Percentiles rank a stretch among this genome's conserved stretches.
Evolutionary conservation across 495 filamentous ascomycete genomes (phyloP).

Genomic region (Tuber calosporum): DNA sequence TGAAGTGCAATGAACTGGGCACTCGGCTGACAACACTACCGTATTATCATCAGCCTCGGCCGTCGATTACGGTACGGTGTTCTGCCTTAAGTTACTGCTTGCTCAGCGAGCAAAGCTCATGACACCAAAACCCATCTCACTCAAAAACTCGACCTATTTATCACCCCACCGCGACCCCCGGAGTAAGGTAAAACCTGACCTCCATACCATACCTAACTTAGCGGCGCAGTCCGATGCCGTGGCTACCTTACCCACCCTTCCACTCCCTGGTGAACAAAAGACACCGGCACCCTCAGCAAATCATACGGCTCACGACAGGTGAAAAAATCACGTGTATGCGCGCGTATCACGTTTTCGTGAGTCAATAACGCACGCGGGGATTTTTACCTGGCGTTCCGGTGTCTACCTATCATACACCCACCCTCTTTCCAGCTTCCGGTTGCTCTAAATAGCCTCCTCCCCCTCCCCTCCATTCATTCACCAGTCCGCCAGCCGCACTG

Average conservation of each 20-base stretch:
- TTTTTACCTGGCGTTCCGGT: not conserved
- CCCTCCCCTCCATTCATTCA: not conserved
- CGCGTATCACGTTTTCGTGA: slow-evolving; percentile 1
- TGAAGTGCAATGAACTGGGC: not conserved
- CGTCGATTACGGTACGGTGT: not conserved
- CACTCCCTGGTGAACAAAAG: not conserved
- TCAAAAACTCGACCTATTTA: not conserved
- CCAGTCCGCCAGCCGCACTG: not conserved
- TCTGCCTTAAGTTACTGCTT: not conserved
- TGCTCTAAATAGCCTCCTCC: slow-evolving; percentile 3
- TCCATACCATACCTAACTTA: not conserved
- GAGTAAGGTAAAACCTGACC: not conserved
- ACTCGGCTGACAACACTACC: not conserved
- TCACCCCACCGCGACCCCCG: not conserved
- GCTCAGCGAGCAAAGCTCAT: not conserved
- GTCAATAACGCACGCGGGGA: not conserved
- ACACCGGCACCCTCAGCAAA: not conserved
- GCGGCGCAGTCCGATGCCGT: not conserved
- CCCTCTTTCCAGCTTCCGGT: not conserved
- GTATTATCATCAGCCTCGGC: not conserved
- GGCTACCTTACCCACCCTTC: not conserved
- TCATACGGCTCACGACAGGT: not conserved
- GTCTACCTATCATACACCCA: not conserved
- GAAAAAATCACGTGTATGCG: not conserved
- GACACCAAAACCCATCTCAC: not conserved